Evolutionary conservation across 257 asterid genomes (phyloP).

Genomic region (Solanum phureja): DNA sequence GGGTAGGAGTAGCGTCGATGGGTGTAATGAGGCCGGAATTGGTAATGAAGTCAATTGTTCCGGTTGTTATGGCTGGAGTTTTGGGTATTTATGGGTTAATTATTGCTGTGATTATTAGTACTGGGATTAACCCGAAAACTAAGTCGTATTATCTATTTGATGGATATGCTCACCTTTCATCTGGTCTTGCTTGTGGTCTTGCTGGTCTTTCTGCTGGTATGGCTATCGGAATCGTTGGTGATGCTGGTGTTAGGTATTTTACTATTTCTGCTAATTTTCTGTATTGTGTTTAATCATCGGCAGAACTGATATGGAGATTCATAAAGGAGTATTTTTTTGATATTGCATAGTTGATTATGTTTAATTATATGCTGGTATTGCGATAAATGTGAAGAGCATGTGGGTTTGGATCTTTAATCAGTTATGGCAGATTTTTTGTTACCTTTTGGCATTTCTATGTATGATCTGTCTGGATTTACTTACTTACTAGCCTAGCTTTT

Average conservation of each 20-base stretch:
- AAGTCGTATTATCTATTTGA: slow-evolving; percentile 57
- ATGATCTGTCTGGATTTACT: not conserved
- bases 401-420: not conserved
- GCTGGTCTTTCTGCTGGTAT: slow-evolving; percentile 80
- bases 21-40: slow-evolving; percentile 77
- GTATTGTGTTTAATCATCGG: not conserved
- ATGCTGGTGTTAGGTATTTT: slow-evolving; percentile 55
- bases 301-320: not conserved
- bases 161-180: slow-evolving; percentile 62
- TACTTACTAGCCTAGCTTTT: not conserved
- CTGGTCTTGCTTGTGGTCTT: slow-evolving; percentile 64
- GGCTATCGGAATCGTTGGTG: slow-evolving; percentile 74
- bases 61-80: slow-evolving; percentile 84
- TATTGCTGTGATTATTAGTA: slow-evolving; percentile 68
- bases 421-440: not conserved
- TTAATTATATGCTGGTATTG: not conserved
- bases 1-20: slow-evolving; percentile 82
- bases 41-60: slow-evolving; percentile 76
- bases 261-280: not conserved
- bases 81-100: slow-evolving; percentile 68
- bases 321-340: not conserved
- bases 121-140: slow-evolving; percentile 65
- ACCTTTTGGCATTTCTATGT: too few species aligned
- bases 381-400: not conserved
- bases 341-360: not conserved